Evolutionary conservation across 306 rosid species (phyloP), one percentile per base, ranked within the genome.

Genomic region (Trichosanthes truncata): DNA sequence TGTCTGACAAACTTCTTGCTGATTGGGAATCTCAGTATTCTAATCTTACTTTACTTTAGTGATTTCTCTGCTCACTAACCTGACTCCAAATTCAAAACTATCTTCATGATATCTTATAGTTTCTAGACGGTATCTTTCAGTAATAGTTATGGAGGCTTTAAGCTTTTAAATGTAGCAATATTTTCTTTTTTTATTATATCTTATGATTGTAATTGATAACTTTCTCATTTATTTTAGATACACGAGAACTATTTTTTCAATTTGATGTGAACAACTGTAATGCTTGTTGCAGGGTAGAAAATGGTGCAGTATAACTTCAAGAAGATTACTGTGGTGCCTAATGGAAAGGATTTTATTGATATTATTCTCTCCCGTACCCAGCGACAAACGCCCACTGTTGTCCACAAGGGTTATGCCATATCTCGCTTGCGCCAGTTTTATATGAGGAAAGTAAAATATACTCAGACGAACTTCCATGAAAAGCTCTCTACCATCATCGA

Each of bases 281-380:
- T 74, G 9, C 78, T 49, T 49, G 78, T 48, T 74, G 67, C 79
- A 76, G 79, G 71, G 29, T 79, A 41, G 46, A 73, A 52, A 68
- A 93, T 93, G 98, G 98, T 92, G 81, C 94, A 90, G 60, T 90
- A 94, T 62, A 94, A 94, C 78, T 94, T 94, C 36, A 92, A 94
- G 89, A 90, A 88, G 87, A 94, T 89, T 18, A 92, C 98, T 15
- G 98, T 91, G 49, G 98, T 94, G 0, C 98, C 98, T 1, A 90
- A 88, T 84, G 98, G 97, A 76, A 92, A 90, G 85, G 96, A 94
- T 68, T 85, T 92, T 49, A 23, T 90, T 62, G 94, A 94, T 78
- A 94, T 94, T 53, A 89, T 90, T 77, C 90, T 94, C 12, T 94
- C 98, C 15, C 94, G 96, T 43, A 94, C 97, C 33, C 97, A 92